Evolutionary conservation across 495 filamentous ascomycete species (phyloP).

Genomic region (Daldinia concentrica): DNA sequence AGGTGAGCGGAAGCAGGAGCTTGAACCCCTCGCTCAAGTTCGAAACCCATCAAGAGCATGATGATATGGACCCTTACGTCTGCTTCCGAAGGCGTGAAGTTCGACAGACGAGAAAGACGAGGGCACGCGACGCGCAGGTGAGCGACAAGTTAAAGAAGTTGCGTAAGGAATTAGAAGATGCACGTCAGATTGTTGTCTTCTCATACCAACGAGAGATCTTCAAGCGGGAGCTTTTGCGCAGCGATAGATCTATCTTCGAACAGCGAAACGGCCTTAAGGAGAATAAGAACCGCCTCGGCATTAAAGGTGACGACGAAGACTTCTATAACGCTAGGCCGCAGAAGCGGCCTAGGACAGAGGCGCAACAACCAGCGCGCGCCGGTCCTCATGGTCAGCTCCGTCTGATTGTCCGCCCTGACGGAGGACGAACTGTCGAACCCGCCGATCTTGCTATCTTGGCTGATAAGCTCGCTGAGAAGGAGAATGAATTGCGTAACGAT

Average conservation of each 20-base stretch:
- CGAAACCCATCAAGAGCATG: slow-evolving; percentile 89
- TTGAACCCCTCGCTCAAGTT: slow-evolving; percentile 86
- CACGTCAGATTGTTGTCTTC: slow-evolving; percentile 78
- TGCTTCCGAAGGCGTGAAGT: slow-evolving; percentile 97
- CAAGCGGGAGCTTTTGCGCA: slow-evolving; percentile 76
- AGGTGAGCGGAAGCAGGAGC: slow-evolving; percentile 69
- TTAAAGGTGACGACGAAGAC: slow-evolving; percentile 94
- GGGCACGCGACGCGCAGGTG: slow-evolving; percentile 90
- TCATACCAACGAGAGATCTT: slow-evolving; percentile 80
- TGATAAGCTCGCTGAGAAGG: slow-evolving; percentile 81
- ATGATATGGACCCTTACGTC: slow-evolving; percentile 96
- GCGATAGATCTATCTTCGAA: slow-evolving; percentile 80
- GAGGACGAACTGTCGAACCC: slow-evolving; percentile 70
- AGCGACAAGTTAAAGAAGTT: slow-evolving; percentile 93
- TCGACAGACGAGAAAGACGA: slow-evolving; percentile 91
- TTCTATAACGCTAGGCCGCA: slow-evolving; percentile 90
- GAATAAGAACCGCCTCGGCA: slow-evolving; percentile 83
- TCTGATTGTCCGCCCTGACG: slow-evolving; percentile 72
- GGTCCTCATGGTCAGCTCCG: slow-evolving; percentile 64
- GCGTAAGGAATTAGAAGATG: slow-evolving; percentile 90
- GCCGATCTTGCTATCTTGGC: slow-evolving; percentile 77
- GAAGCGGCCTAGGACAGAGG: slow-evolving; percentile 67
- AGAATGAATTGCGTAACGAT: slow-evolving; percentile 77
- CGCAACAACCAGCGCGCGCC: slow-evolving; percentile 46
- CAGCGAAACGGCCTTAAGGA: slow-evolving; percentile 82